A percentile compares a stretch with the other conserved stretches of the same genome.
phyloP scores from a whole-genome alignment of 2,329 filamentous ascomycete species.

The Lecanicillium sp. region DNA sequence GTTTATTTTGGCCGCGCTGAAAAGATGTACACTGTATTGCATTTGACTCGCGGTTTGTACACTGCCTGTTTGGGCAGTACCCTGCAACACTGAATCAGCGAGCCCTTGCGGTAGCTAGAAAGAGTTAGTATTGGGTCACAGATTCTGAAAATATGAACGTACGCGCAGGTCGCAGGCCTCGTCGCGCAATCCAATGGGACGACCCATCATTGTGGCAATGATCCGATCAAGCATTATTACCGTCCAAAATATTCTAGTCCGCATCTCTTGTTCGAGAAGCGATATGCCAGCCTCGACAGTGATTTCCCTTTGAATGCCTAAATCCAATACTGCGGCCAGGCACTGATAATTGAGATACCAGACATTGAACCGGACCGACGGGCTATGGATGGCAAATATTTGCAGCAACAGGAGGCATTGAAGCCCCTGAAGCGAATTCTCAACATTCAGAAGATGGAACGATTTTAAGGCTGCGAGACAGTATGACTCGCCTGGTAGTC shows the following conservation, averaged over 20 bases:
- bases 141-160: conserved; percentile 6
- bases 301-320: conserved; percentile 44
- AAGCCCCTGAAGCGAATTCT: conserved; percentile 39
- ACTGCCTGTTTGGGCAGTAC: background rate
- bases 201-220: conserved; percentile 47
- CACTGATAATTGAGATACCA: conserved; percentile 52
- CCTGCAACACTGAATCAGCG: conserved; percentile 13
- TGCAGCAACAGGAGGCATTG: conserved; percentile 39
- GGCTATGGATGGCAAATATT: conserved; percentile 43
- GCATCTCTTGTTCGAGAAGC: conserved; percentile 42
- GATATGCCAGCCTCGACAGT: conserved; percentile 33
- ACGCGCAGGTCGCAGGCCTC: conserved; percentile 46
- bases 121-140: conserved; percentile 9
- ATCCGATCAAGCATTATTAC: conserved; percentile 43
- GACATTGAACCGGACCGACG: conserved; percentile 38
- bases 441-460: conserved; percentile 37
- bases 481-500: conserved; percentile 40
- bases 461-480: conserved; percentile 38
- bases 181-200: conserved; percentile 46
- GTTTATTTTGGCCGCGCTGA: conserved; percentile 38
- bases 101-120: conserved; percentile 21
- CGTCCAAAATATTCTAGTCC: conserved; percentile 48
- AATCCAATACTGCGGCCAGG: conserved; percentile 39
- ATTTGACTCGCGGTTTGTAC: conserved; percentile 12
- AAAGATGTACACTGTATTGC: conserved; percentile 40